phyloP scores from a whole-genome alignment of 306 rosid species.

The Citrullus mucosospermus region DNA sequence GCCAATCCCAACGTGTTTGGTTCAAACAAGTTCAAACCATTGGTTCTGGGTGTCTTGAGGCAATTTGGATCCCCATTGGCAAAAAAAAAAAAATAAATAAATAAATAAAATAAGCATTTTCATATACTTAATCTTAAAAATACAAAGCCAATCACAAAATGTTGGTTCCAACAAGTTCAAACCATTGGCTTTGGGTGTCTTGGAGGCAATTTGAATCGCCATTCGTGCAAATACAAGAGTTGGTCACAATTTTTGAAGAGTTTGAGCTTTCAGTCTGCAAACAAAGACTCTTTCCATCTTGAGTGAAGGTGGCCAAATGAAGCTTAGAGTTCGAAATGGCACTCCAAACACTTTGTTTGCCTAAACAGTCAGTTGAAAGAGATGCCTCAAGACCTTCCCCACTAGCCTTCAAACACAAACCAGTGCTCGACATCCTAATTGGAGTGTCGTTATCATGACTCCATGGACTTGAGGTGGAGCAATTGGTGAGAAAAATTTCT shows the following conservation, averaged over 20 bases:
- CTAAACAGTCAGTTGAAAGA: constrained; percentile 17
- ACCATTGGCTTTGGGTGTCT: constrained; percentile 33
- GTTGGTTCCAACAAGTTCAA: constrained; percentile 19
- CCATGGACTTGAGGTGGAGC: constrained; percentile 17
- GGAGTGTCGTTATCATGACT: constrained; percentile 15
- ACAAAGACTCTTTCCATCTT: constrained; percentile 7
- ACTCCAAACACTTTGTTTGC: constrained; percentile 22
- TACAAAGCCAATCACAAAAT: background rate
- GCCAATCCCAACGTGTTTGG: background rate
- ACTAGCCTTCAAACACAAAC: constrained; percentile 15
- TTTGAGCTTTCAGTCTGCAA: constrained; percentile 12
- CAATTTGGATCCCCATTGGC: too few relatives aligned
- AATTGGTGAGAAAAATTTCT: constrained; percentile 18
- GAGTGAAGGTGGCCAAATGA: constrained; percentile 21
- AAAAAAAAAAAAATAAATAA: too few relatives aligned
- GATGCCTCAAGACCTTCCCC: constrained; percentile 19
- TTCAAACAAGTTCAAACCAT: constrained; percentile 25
- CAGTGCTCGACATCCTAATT: constrained; percentile 8
- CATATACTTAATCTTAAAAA: background rate
- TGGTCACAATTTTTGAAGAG: constrained; percentile 23
- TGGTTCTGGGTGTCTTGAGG: background rate
- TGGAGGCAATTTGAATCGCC: constrained; percentile 20
- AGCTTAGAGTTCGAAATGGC: constrained; percentile 17
- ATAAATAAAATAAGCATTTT: background rate
- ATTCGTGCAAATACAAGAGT: constrained; percentile 15